Conservation (phyloP, 371 early-diverging fungal genomes). For the Coemansia sp. region DNA sequence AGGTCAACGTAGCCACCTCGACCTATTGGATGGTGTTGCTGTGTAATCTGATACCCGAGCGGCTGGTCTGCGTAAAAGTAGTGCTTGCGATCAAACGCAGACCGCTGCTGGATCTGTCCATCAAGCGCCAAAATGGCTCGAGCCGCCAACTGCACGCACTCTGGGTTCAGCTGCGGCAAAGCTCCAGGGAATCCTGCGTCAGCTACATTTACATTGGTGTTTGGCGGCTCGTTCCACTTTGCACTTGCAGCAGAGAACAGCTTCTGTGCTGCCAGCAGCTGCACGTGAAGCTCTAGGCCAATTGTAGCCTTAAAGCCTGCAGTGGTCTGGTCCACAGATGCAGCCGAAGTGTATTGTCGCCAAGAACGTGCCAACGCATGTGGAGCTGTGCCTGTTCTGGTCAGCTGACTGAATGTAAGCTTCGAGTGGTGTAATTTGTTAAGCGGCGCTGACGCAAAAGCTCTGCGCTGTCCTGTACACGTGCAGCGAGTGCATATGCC, state of each 20-base stretch:
- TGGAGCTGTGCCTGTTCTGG: not conserved
- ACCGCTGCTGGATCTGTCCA: constrained; percentile 62
- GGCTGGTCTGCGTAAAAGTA: constrained; percentile 92
- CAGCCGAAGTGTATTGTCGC: not conserved
- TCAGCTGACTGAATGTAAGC: not conserved
- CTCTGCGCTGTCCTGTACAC: not conserved
- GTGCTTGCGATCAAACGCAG: constrained; percentile 89
- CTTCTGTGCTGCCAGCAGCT: constrained; percentile 72
- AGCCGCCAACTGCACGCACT: constrained; percentile 71
- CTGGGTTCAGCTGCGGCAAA: constrained; percentile 64
- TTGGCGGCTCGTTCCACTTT: constrained; percentile 51
- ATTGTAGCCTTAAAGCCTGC: constrained; percentile 64
- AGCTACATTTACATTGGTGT: constrained; percentile 68
- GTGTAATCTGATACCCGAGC: constrained; percentile 92
- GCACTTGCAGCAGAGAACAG: constrained; percentile 71
- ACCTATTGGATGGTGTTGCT: constrained; percentile 58
- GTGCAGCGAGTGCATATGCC: not conserved
- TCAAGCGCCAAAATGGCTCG: constrained; percentile 72
- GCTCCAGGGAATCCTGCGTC: constrained; percentile 87
- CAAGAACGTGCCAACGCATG: not conserved
- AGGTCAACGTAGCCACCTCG: constrained; percentile 44
- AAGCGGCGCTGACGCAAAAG: not conserved
- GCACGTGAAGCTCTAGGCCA: constrained; percentile 90
- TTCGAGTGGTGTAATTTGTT: not conserved
- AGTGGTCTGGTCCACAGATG: not conserved